A percentile compares a stretch with the other conserved stretches of the same genome.
Evolutionary conservation across 2,329 filamentous ascomycete species (phyloP).

Genomic region (Epicoccum sorghinum): DNA sequence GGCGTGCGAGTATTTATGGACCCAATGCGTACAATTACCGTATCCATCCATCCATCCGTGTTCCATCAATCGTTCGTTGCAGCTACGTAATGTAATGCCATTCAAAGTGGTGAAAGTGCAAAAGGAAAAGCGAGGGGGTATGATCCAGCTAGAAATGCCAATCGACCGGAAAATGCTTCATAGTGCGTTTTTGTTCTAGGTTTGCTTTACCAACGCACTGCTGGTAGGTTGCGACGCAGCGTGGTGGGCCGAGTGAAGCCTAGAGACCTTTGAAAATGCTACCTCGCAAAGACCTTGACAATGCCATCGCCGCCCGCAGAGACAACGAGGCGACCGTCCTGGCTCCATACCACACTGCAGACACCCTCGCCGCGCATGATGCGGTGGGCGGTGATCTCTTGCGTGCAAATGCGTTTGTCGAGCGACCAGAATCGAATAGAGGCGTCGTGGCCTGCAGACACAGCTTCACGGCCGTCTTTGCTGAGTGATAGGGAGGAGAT

Average conservation of each 20-base stretch:
- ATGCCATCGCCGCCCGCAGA: constrained; percentile 94
- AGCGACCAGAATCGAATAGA: constrained; percentile 96
- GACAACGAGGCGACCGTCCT: constrained; percentile 92
- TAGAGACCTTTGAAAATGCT: constrained; percentile 19
- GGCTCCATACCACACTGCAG: constrained; percentile 93
- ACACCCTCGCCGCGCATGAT: constrained; percentile 96
- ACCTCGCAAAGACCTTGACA: constrained; percentile 79
- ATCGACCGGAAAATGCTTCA: constrained; percentile 9
- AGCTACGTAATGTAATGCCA: constrained; percentile 19
- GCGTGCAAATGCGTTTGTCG: constrained; percentile 92
- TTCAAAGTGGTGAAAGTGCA: constrained; percentile 2
- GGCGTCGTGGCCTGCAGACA: constrained; percentile 94
- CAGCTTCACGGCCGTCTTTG: constrained; percentile 90
- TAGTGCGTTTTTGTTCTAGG: background rate
- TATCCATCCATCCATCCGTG: background rate
- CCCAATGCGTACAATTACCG: constrained; percentile 15
- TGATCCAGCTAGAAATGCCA: constrained; percentile 19
- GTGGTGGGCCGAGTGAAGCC: background rate
- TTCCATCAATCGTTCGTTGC: constrained; percentile 14
- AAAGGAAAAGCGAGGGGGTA: constrained; percentile 13
- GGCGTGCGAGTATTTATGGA: background rate
- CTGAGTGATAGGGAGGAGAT: constrained; percentile 92
- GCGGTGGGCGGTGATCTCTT: constrained; percentile 91
- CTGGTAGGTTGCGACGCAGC: background rate
- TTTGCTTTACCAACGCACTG: background rate